Evolutionary conservation across 2,329 filamentous ascomycete species (phyloP), one percentile per base, ranked within the genome.

Genomic region (Microdochium paspali): DNA sequence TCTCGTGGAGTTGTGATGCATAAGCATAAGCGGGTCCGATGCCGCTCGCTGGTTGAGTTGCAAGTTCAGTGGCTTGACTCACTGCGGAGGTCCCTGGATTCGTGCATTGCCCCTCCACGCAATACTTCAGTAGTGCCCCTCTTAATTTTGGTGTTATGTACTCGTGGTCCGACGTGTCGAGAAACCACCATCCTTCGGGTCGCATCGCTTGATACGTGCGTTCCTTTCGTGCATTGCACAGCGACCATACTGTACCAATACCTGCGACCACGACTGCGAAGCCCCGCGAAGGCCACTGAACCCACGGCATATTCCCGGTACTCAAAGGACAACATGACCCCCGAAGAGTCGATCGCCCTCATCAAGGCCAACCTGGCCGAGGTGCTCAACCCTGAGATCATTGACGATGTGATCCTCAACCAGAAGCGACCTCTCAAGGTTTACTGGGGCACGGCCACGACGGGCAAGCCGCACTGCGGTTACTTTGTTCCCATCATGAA

Each of bases 401-500:
- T 93, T 61, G 80, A 90, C 63, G 74, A 80, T 60, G 69, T 81
- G 43, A 76, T 91, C 52, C 67, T 85, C 54, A 80, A 80, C 50
- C 76, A 87, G 63, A 82, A 87, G 47, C 77, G 84, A 44, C 79
- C 82, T 47, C 76, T 87, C 46, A 85, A 82, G 63, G 80, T 94
- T 65, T 95, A 95, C 80, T 94, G 87, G 88, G 87, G 85, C 39
- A 91, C 85, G 32, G 87, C 87, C 18, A 89, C 88, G 15, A 94
- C 89, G 0, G 89, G 89, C n/a, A 77, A 84, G 50, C 90, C 90
- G 47, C 90, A 96, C 66, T 87, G 82, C 63, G 90, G 88, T 56
- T 95, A 95, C 75, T 87, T 95, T 52, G 85, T 93, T 10, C 84
- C 90, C 5, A 84, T 86, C 57, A 80, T 95, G 61, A 96, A 96